These are phyloP conservation scores for Berkeleyomyces rouxiae DNA, from an alignment of 2,329 filamentous ascomycete species.

Conservation along the genomic window DNA sequence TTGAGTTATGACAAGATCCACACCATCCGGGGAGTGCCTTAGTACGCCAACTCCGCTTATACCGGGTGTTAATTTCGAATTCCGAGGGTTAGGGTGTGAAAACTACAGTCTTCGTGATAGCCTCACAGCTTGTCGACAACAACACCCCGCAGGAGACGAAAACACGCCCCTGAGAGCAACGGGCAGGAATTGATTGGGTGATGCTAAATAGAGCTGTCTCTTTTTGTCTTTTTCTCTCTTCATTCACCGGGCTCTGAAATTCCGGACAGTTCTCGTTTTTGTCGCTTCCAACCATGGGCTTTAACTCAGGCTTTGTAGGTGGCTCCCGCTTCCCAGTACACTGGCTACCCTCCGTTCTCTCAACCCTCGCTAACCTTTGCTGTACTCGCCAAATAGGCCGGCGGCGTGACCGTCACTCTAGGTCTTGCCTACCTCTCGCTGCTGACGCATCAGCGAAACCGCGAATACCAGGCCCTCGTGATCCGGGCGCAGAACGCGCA, in stretches of 20 bases:
- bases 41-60: not conserved
- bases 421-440: slow-evolving; percentile 56
- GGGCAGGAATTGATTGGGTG: not conserved
- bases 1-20: not conserved
- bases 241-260: not conserved
- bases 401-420: slow-evolving; percentile 60
- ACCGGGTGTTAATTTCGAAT: not conserved
- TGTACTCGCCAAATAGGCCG: slow-evolving; percentile 33
- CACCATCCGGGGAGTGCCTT: not conserved
- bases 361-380: not conserved
- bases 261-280: not conserved
- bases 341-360: not conserved
- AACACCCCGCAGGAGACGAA: not conserved
- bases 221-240: not conserved
- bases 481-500: slow-evolving; percentile 40
- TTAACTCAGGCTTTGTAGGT: slow-evolving; percentile 57
- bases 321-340: not conserved
- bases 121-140: not conserved
- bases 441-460: slow-evolving; percentile 51
- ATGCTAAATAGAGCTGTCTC: not conserved
- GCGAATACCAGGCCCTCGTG: slow-evolving; percentile 38
- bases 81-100: not conserved
- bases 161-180: not conserved
- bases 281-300: slow-evolving; percentile 40
- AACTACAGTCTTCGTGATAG: not conserved